These are phyloP conservation scores for Cladophialophora bantiana DNA, from an alignment of 2,329 filamentous ascomycete species.

Conservation along the genomic window DNA sequence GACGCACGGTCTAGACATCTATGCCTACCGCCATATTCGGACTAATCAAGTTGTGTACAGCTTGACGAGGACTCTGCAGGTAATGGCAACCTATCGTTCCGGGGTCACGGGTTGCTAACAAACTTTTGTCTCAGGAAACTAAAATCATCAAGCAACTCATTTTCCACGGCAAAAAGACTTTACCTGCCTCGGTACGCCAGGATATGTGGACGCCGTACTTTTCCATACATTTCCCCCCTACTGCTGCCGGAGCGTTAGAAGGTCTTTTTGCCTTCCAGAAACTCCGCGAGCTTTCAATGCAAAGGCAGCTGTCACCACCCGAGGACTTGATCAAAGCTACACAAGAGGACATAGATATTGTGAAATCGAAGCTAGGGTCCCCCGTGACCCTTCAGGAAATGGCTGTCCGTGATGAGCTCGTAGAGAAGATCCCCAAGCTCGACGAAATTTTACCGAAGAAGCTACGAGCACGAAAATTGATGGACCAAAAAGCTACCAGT, in stretches of 20 bases:
- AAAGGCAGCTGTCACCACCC: constrained; percentile 63
- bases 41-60: constrained; percentile 72
- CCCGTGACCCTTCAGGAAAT: constrained; percentile 30
- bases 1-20: constrained; percentile 66
- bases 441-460: constrained; percentile 56
- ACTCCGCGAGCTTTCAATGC: constrained; percentile 65
- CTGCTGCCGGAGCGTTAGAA: constrained; percentile 46
- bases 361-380: constrained; percentile 48
- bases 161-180: constrained; percentile 69
- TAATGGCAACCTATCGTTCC: constrained; percentile 43
- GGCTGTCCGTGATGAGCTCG: constrained; percentile 42
- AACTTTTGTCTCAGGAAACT: constrained; percentile 51
- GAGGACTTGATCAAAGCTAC: constrained; percentile 51
- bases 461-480: constrained; percentile 58
- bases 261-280: constrained; percentile 64
- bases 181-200: constrained; percentile 64
- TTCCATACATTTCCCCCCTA: constrained; percentile 62
- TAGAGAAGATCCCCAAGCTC: constrained; percentile 51
- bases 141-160: constrained; percentile 64
- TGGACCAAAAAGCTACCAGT: constrained; percentile 70
- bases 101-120: constrained; percentile 10
- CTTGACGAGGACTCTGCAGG: constrained; percentile 62
- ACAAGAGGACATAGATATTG: constrained; percentile 50
- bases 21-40: constrained; percentile 66
- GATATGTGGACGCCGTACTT: constrained; percentile 69